Conservation (phyloP, 2,329 filamentous ascomycete species). For the Alternaria sp. region DNA sequence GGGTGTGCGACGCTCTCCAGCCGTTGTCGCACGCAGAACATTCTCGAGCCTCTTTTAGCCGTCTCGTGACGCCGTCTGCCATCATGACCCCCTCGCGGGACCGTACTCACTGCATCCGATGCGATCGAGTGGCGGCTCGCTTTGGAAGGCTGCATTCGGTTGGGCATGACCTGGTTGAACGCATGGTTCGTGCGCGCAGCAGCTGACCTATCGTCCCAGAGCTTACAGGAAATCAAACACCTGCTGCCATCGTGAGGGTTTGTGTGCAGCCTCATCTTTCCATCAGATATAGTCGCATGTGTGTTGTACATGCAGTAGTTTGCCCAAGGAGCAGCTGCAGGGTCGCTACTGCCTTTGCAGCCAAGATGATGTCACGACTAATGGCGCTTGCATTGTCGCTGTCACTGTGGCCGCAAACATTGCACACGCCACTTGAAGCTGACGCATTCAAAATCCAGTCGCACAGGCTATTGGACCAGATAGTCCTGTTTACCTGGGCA, state of each 20-base stretch:
- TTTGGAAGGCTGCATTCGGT: background rate
- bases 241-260: background rate
- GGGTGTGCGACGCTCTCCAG: background rate
- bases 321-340: constrained; percentile 3
- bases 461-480: background rate
- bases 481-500: background rate
- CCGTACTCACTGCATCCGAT: background rate
- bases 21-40: background rate
- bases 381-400: background rate
- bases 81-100: background rate
- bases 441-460: background rate
- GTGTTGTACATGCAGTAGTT: background rate
- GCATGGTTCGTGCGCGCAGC: constrained; percentile 10
- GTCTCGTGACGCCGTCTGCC: background rate
- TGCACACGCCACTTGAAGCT: background rate
- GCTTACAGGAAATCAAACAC: background rate
- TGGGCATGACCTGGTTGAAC: constrained; percentile 1
- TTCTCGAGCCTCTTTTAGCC: background rate
- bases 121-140: background rate
- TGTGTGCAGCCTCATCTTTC: background rate
- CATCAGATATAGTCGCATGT: background rate
- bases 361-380: constrained; percentile 41
- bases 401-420: background rate
- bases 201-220: background rate
- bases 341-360: constrained; percentile 9